Conservation (phyloP, 345 rosid species). For the Eutrema yunnanense region DNA sequence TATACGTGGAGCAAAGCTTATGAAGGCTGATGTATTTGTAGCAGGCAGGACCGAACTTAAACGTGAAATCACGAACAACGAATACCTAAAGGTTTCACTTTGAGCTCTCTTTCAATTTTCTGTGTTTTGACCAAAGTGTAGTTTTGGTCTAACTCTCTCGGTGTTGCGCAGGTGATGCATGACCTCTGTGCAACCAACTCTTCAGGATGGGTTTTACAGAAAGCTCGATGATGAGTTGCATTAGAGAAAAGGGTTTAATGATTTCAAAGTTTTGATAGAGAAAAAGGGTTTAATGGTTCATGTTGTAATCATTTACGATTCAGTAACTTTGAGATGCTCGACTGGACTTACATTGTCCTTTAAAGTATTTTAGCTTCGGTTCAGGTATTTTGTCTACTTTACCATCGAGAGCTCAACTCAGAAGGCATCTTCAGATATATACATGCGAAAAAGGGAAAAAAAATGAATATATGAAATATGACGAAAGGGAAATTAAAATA, state of each 20-base stretch:
- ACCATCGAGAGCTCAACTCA: neutral
- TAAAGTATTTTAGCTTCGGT: neutral
- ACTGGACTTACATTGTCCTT: neutral
- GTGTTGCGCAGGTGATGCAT: constrained; percentile 42
- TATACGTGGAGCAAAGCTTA: constrained; percentile 52
- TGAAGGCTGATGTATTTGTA: constrained; percentile 53
- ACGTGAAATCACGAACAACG: constrained; percentile 41
- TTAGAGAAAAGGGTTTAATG: neutral
- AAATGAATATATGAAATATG: neutral
- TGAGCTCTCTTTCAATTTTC: neutral
- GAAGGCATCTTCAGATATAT: neutral
- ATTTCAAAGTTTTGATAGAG: neutral
- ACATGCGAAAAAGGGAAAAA: neutral
- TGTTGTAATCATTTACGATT: neutral
- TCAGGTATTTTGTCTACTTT: neutral
- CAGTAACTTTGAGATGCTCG: neutral
- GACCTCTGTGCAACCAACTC: constrained; percentile 59
- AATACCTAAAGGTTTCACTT: constrained; percentile 54
- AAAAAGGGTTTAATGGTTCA: neutral
- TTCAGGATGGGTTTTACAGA: constrained; percentile 55
- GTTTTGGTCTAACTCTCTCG: neutral
- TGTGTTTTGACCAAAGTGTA: neutral
- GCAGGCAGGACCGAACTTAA: constrained; percentile 43
- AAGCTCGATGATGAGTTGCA: constrained; percentile 12
- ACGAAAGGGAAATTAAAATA: neutral